Conservation (phyloP, 768 basidiomycete genomes). For the Macrolepiota fuliginosa region DNA sequence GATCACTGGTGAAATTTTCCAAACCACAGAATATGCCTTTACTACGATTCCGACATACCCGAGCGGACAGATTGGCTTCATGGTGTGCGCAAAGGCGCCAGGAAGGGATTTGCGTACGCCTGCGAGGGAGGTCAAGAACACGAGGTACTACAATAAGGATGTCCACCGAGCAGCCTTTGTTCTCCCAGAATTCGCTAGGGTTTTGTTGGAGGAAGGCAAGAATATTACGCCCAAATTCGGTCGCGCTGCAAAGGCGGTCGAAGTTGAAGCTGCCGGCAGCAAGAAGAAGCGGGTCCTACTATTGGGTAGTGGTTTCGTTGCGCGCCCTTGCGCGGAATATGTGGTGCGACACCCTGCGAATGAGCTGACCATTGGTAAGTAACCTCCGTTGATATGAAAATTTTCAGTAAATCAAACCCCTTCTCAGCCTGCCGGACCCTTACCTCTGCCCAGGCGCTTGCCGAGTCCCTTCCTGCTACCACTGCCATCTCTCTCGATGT, state of each 20-base stretch:
- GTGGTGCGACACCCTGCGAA: conserved; percentile 80
- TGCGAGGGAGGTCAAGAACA: conserved; percentile 64
- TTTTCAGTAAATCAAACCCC: background rate
- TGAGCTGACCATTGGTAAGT: conserved; percentile 78
- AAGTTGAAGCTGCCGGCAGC: conserved; percentile 25
- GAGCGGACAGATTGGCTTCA: conserved; percentile 96
- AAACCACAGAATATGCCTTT: conserved; percentile 84
- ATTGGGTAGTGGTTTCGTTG: conserved; percentile 94
- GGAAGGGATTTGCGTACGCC: conserved; percentile 71
- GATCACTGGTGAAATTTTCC: conserved; percentile 74
- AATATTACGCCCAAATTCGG: conserved; percentile 78
- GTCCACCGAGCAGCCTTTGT: conserved; percentile 84
- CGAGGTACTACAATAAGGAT: conserved; percentile 81
- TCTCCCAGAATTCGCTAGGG: conserved; percentile 89
- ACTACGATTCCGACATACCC: conserved; percentile 99
- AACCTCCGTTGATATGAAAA: background rate
- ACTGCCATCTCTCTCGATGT: conserved; percentile 84
- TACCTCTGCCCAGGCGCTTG: conserved; percentile 67
- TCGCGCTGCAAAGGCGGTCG: conserved; percentile 44
- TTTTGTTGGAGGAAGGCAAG: conserved; percentile 68
- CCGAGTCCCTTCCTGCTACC: conserved; percentile 63
- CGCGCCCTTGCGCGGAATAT: conserved; percentile 95
- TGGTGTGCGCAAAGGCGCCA: conserved; percentile 79
- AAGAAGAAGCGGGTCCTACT: conserved; percentile 73
- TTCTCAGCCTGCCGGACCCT: conserved; percentile 83